Conservation (phyloP, 2,329 filamentous ascomycete species). For the Pseudopithomyces chartarum region DNA sequence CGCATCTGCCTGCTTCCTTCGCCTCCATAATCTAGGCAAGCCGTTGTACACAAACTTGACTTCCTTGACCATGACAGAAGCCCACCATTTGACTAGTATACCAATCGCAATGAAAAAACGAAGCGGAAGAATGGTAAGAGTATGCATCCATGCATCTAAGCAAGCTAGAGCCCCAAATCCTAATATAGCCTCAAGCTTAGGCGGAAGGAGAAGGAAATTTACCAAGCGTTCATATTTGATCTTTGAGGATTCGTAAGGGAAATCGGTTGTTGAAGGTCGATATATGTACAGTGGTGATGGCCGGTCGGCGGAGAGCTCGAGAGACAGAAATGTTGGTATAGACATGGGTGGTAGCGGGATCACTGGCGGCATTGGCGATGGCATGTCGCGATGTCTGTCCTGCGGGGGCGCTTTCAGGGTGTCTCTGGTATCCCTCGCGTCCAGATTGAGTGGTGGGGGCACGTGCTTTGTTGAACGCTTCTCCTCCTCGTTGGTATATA, state of each 20-base stretch:
- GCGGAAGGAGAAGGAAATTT: constrained; percentile 84
- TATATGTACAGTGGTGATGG: constrained; percentile 69
- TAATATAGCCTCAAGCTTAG: constrained; percentile 81
- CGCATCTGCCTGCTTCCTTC: constrained; percentile 53
- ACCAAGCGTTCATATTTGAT: constrained; percentile 90
- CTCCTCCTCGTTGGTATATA: constrained; percentile 26
- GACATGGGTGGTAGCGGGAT: constrained; percentile 67
- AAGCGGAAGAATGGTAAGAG: constrained; percentile 91
- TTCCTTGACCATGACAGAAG: constrained; percentile 72
- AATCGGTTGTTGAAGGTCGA: constrained; percentile 60
- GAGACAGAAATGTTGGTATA: constrained; percentile 67
- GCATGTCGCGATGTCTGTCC: constrained; percentile 33
- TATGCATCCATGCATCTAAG: constrained; percentile 94
- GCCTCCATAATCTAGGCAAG: constrained; percentile 76
- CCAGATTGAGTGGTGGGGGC: constrained; percentile 41
- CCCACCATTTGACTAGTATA: constrained; percentile 80
- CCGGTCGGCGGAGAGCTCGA: constrained; percentile 65
- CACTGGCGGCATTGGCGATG: constrained; percentile 55
- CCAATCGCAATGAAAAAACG: constrained; percentile 81
- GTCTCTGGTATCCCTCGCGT: constrained; percentile 33
- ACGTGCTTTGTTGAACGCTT: constrained; percentile 24
- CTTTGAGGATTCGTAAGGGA: constrained; percentile 88
- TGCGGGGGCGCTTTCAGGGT: constrained; percentile 38
- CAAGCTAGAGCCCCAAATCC: constrained; percentile 90
- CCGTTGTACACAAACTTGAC: constrained; percentile 80